Conservation (phyloP, 2,329 filamentous ascomycete species). For the Torrubiellomyces zombiae region DNA sequence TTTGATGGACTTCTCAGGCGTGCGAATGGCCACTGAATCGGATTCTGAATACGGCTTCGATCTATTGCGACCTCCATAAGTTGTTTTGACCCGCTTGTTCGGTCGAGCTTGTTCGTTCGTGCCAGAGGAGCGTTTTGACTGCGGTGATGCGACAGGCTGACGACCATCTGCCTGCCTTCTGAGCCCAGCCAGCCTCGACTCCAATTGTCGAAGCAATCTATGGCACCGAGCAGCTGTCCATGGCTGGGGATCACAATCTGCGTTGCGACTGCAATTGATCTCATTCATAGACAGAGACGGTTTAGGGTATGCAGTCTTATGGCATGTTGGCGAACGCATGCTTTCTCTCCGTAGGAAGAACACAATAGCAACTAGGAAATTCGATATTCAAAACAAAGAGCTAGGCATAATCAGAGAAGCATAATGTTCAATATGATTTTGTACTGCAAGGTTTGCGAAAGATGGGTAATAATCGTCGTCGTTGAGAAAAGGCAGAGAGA, state of each 20-base stretch:
- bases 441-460: no score
- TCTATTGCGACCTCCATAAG: conserved; percentile 12
- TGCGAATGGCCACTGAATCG: conserved; percentile 7
- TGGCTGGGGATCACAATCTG: conserved; percentile 10
- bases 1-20: conserved; percentile 12
- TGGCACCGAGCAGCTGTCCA: conserved; percentile 33
- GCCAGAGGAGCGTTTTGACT: conserved; percentile 9
- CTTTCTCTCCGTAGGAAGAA: no score
- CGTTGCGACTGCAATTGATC: not conserved
- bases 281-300: no score
- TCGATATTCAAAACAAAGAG: no score
- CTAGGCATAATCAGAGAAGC: no score
- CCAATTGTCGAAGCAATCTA: conserved; percentile 27
- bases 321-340: no score
- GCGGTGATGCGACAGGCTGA: conserved; percentile 2
- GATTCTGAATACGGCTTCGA: conserved; percentile 1
- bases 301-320: no score
- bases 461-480: no score
- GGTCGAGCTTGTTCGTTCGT: conserved; percentile 3
- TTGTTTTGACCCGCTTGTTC: conserved; percentile 13
- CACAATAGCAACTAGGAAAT: no score
- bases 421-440: no score
- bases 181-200: conserved; percentile 23
- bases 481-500: no score
- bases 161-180: conserved; percentile 16